phyloP scores from a whole-genome alignment of 139 green algal genomes.

The Chlamydomonas sphaeroides region DNA sequence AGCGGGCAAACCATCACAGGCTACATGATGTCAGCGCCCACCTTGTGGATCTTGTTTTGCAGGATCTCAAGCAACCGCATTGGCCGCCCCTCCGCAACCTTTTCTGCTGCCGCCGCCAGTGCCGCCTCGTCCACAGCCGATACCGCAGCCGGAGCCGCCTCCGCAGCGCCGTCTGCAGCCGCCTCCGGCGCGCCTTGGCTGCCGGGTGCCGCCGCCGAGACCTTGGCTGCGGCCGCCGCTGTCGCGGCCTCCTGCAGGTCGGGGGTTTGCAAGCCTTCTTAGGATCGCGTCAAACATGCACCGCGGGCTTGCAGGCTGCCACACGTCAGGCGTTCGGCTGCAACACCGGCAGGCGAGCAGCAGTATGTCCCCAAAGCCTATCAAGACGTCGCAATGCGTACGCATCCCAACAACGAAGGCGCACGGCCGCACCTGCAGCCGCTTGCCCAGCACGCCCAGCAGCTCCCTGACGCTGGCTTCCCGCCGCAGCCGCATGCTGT shows the following conservation, averaged over 20 bases:
- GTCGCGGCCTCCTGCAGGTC: conserved; percentile 36
- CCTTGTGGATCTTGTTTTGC: conserved; percentile 85
- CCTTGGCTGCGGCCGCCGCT: conserved; percentile 16
- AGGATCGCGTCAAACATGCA: too few species aligned
- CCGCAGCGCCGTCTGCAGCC: neutral
- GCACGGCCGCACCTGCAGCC: conserved; percentile 48
- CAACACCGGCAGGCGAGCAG: too few species aligned
- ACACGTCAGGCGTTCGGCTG: too few species aligned
- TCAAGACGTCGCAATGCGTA: too few species aligned
- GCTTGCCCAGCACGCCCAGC: conserved; percentile 69
- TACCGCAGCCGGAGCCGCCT: conserved; percentile 67
- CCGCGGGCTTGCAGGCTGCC: too few species aligned
- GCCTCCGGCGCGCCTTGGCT: neutral
- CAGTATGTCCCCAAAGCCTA: too few species aligned
- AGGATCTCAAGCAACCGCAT: conserved; percentile 91
- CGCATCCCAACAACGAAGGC: too few species aligned
- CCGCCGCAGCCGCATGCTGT: conserved; percentile 77
- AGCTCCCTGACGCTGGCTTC: conserved; percentile 75
- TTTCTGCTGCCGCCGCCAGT: conserved; percentile 38
- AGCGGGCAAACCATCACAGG: too few species aligned
- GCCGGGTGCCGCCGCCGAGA: neutral
- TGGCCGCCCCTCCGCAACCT: conserved; percentile 42
- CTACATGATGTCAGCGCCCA: too few species aligned
- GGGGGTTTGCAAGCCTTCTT: too few species aligned
- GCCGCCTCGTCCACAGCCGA: conserved; percentile 55